These are phyloP conservation scores for Umbelopsis isabellina DNA, from an alignment of 192 early-diverging fungal species.

Conservation along the genomic window DNA sequence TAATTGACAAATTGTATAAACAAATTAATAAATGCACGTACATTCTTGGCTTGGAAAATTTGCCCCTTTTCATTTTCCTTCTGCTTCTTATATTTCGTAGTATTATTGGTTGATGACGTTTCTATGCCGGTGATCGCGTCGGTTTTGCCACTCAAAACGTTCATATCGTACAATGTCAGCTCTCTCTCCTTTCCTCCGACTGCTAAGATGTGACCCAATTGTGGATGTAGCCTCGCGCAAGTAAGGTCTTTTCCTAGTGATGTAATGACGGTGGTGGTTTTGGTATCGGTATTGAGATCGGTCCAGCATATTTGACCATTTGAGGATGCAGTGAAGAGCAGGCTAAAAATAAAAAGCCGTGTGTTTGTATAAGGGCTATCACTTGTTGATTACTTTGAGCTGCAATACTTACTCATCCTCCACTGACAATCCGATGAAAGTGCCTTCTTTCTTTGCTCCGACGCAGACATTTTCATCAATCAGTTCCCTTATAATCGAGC, in stretches of 20 bases:
- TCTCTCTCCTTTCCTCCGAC: slow-evolving; percentile 89
- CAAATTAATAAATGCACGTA: slow-evolving; percentile 5
- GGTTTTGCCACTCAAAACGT: slow-evolving; percentile 25
- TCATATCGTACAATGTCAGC: slow-evolving; percentile 75
- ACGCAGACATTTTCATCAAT: slow-evolving; percentile 35
- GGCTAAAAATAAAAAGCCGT: not conserved
- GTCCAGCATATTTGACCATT: slow-evolving; percentile 27
- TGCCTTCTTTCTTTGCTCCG: slow-evolving; percentile 36
- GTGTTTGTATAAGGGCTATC: not conserved
- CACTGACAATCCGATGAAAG: slow-evolving; percentile 54
- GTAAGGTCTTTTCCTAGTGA: slow-evolving; percentile 52
- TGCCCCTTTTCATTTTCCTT: slow-evolving; percentile 46
- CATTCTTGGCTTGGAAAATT: slow-evolving; percentile 85
- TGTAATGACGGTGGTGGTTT: slow-evolving; percentile 30
- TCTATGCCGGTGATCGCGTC: not conserved
- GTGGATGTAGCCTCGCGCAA: slow-evolving; percentile 70
- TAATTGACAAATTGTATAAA: too few species aligned
- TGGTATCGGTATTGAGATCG: slow-evolving; percentile 14
- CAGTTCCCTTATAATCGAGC: slow-evolving; percentile 38
- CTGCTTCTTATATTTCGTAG: slow-evolving; percentile 29
- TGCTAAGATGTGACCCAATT: slow-evolving; percentile 68
- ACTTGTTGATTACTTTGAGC: slow-evolving; percentile 10
- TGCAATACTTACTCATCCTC: slow-evolving; percentile 42
- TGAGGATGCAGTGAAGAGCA: slow-evolving; percentile 13
- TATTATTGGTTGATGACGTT: slow-evolving; percentile 17